phyloP scores from a whole-genome alignment of 371 early-diverging fungal species.

The Mortierella sp. region DNA sequence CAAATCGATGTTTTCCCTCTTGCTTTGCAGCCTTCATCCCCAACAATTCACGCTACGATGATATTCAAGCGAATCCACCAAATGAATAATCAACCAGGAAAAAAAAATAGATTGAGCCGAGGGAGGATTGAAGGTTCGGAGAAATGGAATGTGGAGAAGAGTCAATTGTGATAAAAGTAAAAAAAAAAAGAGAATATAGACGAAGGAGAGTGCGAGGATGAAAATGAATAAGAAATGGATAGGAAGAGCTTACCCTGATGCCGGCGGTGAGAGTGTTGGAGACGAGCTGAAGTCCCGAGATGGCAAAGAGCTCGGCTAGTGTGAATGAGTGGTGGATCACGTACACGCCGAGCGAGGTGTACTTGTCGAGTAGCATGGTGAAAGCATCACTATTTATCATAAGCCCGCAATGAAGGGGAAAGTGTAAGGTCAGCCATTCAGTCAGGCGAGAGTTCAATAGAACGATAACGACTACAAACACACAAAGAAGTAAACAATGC shows the following conservation, averaged over 20 bases:
- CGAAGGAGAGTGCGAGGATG: background rate
- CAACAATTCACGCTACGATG: background rate
- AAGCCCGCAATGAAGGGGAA: background rate
- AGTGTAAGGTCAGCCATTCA: conserved; percentile 2
- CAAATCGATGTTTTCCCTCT: background rate
- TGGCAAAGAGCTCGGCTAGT: conserved; percentile 83
- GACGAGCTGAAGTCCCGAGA: conserved; percentile 84
- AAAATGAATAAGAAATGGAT: background rate
- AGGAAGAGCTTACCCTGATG: conserved; percentile 65
- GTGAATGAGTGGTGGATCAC: conserved; percentile 81
- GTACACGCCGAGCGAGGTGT: conserved; percentile 78
- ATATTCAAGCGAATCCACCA: background rate
- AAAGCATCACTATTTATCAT: conserved; percentile 61
- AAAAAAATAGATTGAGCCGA: background rate
- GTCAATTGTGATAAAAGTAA: background rate
- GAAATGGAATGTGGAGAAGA: background rate
- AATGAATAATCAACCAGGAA: background rate
- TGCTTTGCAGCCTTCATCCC: background rate
- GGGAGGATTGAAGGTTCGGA: background rate
- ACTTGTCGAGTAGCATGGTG: conserved; percentile 74
- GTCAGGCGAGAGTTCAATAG: conserved; percentile 4
- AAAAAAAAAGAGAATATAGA: background rate
- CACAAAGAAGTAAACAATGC: background rate
- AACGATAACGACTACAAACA: background rate
- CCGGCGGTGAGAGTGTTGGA: conserved; percentile 79